Percentiles rank a stretch among this genome's conserved stretches.
Conservation (phyloP, 805 yeast species). For the Hanseniaspora mollemarum region DNA sequence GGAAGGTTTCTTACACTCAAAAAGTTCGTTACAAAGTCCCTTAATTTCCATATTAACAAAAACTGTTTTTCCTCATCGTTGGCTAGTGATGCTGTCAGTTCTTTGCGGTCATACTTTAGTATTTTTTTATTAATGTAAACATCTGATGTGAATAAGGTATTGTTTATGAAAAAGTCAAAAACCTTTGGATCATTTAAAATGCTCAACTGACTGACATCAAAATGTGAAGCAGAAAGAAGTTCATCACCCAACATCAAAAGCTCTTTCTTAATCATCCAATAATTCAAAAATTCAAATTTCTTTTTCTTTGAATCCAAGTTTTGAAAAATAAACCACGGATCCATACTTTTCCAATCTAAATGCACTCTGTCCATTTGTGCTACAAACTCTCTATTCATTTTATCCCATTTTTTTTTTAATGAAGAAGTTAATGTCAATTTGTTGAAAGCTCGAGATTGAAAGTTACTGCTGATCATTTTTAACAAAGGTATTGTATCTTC, state of each 20-base stretch:
- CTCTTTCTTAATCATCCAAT: slow-evolving; percentile 20
- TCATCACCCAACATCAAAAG: slow-evolving; percentile 12
- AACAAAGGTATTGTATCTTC: slow-evolving; percentile 29
- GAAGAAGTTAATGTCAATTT: slow-evolving; percentile 25
- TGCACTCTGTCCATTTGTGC: slow-evolving; percentile 24
- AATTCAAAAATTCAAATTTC: slow-evolving; percentile 23
- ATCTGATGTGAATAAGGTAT: slow-evolving; percentile 22
- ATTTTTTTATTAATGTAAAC: background rate
- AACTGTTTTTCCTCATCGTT: slow-evolving; percentile 28
- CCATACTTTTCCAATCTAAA: slow-evolving; percentile 22
- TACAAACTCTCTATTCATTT: slow-evolving; percentile 23
- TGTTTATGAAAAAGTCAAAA: slow-evolving; percentile 24
- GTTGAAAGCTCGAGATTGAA: slow-evolving; percentile 33
- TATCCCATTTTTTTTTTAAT: slow-evolving; percentile 23
- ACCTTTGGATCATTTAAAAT: slow-evolving; percentile 26
- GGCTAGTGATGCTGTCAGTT: background rate
- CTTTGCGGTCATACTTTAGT: background rate
- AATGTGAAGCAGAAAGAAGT: background rate
- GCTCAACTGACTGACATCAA: background rate
- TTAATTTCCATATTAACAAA: slow-evolving; percentile 35
- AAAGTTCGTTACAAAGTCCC: slow-evolving; percentile 31
- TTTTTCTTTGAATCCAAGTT: slow-evolving; percentile 21
- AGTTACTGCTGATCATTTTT: slow-evolving; percentile 37
- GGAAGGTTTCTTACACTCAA: slow-evolving; percentile 29
- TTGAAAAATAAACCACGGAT: slow-evolving; percentile 1